Conservation (phyloP, 2,329 filamentous ascomycete species). For the Sclerotinia borealis region DNA sequence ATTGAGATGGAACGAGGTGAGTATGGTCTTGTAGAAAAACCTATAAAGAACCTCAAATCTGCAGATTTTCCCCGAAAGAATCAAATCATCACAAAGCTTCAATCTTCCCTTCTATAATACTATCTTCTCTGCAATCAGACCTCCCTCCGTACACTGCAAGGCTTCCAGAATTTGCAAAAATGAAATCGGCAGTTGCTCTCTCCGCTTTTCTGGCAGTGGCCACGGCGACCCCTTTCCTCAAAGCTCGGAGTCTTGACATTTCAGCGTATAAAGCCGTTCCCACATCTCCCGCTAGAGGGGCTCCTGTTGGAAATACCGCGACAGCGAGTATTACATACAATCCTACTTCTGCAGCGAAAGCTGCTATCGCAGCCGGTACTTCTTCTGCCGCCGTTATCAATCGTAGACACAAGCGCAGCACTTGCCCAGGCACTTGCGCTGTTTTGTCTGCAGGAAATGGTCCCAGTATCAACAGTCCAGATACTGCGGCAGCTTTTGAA, state of each 20-base stretch:
- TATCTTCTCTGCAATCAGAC: not conserved
- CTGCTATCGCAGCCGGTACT: not conserved
- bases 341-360: not conserved
- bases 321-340: slow-evolving; percentile 6
- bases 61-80: not conserved
- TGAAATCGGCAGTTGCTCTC: not conserved
- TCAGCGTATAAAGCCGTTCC: slow-evolving; percentile 9
- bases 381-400: not conserved
- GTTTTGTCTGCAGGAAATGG: slow-evolving; percentile 4
- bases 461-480: not conserved
- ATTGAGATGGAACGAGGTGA: not conserved
- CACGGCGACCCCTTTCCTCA: slow-evolving; percentile 1
- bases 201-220: not conserved
- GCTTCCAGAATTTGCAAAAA: not conserved
- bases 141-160: not conserved
- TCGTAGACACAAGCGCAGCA: slow-evolving; percentile 5
- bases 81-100: not conserved
- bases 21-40: not conserved
- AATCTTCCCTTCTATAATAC: not conserved
- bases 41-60: not conserved
- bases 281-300: not conserved
- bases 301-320: slow-evolving; percentile 1
- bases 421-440: not conserved
- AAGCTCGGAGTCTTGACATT: slow-evolving; percentile 5
- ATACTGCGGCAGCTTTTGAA: slow-evolving; percentile 1